Evolutionary conservation across 2,329 filamentous ascomycete species (phyloP).

Genomic region (Fusarium humuli): DNA sequence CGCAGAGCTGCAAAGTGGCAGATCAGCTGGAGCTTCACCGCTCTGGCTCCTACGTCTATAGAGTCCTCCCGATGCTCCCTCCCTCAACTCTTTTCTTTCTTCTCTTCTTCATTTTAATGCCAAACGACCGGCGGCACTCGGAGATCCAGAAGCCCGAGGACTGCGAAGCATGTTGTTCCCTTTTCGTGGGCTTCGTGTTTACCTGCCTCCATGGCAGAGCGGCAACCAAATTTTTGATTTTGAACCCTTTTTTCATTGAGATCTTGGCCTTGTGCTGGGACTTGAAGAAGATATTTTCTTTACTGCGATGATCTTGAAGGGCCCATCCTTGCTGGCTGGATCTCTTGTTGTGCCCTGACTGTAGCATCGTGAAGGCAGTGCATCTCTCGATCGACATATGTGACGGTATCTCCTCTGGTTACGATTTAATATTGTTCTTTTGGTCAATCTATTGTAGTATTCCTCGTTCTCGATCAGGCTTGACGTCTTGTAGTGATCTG

Average conservation of each 20-base stretch:
- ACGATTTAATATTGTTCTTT: background rate
- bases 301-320: background rate
- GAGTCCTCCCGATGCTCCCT: background rate
- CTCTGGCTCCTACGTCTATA: constrained; percentile 7
- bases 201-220: constrained; percentile 2
- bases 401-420: background rate
- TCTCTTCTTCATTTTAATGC: constrained; percentile 1
- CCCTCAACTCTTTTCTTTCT: background rate
- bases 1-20: constrained; percentile 7
- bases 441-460: no score
- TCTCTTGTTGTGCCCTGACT: background rate
- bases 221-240: constrained; percentile 33
- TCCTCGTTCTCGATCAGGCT: background rate
- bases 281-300: constrained; percentile 38
- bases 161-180: constrained; percentile 19
- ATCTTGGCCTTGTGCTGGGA: constrained; percentile 20
- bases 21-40: constrained; percentile 31
- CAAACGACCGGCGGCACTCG: constrained; percentile 17
- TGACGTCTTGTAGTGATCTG: background rate
- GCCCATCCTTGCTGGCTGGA: background rate
- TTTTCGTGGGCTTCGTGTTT: background rate
- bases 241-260: constrained; percentile 39
- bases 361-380: background rate
- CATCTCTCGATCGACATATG: background rate
- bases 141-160: constrained; percentile 24